phyloP scores from a whole-genome alignment of 805 yeast genomes.

The Candida palmyrensis region DNA sequence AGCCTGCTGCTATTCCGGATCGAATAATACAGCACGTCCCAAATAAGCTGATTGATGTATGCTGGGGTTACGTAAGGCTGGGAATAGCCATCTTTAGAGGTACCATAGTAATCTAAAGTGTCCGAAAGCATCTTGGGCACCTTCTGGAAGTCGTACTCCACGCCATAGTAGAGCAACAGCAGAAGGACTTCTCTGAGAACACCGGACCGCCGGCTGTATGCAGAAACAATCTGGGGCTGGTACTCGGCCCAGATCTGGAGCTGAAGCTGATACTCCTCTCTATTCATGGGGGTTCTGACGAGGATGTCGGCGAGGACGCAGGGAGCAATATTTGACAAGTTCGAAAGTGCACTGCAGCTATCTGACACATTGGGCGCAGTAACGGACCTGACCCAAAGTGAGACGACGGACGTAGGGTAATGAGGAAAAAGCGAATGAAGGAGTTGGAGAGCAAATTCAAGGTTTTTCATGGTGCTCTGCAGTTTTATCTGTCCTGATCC shows the following conservation, averaged over 20 bases:
- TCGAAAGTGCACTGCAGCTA: constrained; percentile 28
- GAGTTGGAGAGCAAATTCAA: too few species aligned
- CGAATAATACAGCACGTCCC: not conserved
- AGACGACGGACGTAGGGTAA: too few species aligned
- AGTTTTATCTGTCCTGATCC: too few species aligned
- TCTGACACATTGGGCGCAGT: constrained; percentile 21
- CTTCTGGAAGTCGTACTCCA: constrained; percentile 16
- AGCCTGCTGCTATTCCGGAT: not conserved
- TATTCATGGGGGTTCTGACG: constrained; percentile 29
- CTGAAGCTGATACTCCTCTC: constrained; percentile 27
- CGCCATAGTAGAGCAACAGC: constrained; percentile 23
- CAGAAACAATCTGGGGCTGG: constrained; percentile 16
- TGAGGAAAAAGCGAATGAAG: too few species aligned
- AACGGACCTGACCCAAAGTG: too few species aligned
- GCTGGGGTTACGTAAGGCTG: not conserved
- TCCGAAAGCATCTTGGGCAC: not conserved
- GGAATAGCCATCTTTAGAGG: not conserved
- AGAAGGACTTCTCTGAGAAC: constrained; percentile 16
- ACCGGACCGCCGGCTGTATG: constrained; percentile 13
- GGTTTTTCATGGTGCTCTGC: too few species aligned
- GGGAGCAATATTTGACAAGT: constrained; percentile 28
- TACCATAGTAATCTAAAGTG: not conserved
- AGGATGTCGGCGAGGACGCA: constrained; percentile 35
- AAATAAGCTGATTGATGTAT: not conserved
- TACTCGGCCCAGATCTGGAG: constrained; percentile 31